Conservation (phyloP, 495 filamentous ascomycete species). For the Hypoxylon subgilvum region DNA sequence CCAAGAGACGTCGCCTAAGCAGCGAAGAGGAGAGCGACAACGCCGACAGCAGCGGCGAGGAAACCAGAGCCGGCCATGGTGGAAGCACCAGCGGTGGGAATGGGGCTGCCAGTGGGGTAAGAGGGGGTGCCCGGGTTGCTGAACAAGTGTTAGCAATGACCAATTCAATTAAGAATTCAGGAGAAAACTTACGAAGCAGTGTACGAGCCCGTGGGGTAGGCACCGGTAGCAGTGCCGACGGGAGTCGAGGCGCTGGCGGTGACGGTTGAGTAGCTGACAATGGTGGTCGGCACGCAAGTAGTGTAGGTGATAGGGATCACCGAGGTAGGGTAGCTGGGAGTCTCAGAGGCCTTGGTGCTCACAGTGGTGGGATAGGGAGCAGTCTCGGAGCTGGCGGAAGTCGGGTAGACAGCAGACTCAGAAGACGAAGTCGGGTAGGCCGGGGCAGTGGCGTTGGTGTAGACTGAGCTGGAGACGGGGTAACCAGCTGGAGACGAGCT, state of each 20-base stretch:
- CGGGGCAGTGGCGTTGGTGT: constrained; percentile 25
- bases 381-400: constrained; percentile 11
- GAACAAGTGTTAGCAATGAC: not conserved
- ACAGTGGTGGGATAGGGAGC: constrained; percentile 31
- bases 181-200: constrained; percentile 33
- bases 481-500: constrained; percentile 28
- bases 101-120: constrained; percentile 43
- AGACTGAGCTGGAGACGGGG: constrained; percentile 18
- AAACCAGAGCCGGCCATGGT: constrained; percentile 51
- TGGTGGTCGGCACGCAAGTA: constrained; percentile 44
- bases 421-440: constrained; percentile 29
- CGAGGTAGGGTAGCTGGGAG: constrained; percentile 47
- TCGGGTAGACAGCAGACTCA: constrained; percentile 26
- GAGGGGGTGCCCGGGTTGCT: constrained; percentile 32
- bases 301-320: constrained; percentile 53
- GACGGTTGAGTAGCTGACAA: constrained; percentile 61
- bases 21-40: constrained; percentile 58
- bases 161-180: not conserved
- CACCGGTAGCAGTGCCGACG: constrained; percentile 41
- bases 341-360: constrained; percentile 15
- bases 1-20: constrained; percentile 48
- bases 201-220: constrained; percentile 44
- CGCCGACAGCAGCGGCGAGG: constrained; percentile 57
- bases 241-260: constrained; percentile 48
- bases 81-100: constrained; percentile 55